A percentile compares a stretch with the other conserved stretches of the same genome.
Evolutionary conservation across 1,284 basidiomycete species (phyloP).

Genomic region (Prillingera fragicola): DNA sequence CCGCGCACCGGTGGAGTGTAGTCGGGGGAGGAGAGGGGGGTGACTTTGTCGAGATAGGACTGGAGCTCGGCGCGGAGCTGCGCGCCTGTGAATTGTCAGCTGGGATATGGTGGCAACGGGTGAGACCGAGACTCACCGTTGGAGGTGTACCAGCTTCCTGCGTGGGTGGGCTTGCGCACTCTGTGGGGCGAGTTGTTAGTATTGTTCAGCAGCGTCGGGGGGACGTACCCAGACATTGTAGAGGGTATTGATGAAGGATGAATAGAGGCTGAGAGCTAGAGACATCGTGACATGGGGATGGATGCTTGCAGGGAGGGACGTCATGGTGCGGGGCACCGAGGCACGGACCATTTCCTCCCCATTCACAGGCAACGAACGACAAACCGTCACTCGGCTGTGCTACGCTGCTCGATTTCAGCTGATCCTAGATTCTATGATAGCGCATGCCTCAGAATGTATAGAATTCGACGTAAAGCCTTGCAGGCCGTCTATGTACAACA

Average conservation of each 20-base stretch:
- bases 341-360: too few species aligned
- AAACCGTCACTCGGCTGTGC: too few species aligned
- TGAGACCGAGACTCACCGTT: constrained; percentile 54
- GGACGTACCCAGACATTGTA: constrained; percentile 16
- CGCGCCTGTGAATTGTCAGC: constrained; percentile 50
- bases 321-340: too few species aligned
- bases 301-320: too few species aligned
- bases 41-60: constrained; percentile 61
- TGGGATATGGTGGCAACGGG: constrained; percentile 7
- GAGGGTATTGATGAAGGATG: too few species aligned
- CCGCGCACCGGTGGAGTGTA: constrained; percentile 62
- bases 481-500: too few species aligned
- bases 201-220: background rate
- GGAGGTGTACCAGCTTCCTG: constrained; percentile 82
- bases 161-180: constrained; percentile 66
- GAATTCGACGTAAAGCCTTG: background rate
- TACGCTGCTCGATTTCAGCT: too few species aligned
- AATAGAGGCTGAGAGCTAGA: too few species aligned
- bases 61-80: constrained; percentile 60
- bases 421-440: too few species aligned
- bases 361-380: too few species aligned
- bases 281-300: too few species aligned
- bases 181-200: constrained; percentile 1
- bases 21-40: constrained; percentile 50
- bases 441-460: background rate